Evolutionary conservation across 495 filamentous ascomycete species (phyloP), one percentile per base, ranked within the genome.

Genomic region (Hapsidospora chrysogenum): DNA sequence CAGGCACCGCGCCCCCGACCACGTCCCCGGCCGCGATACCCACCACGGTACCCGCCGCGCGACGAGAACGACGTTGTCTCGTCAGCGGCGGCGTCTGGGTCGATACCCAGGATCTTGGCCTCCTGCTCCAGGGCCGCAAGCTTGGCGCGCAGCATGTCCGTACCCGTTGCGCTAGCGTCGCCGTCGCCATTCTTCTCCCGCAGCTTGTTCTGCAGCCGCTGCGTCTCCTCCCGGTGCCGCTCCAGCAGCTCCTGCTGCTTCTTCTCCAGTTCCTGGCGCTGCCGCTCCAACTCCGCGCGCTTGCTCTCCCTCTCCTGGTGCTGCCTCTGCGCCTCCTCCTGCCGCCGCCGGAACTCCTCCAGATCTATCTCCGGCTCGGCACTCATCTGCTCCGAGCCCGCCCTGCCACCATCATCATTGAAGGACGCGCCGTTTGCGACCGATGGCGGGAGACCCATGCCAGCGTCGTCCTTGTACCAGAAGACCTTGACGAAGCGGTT

Each of bases 401-500:
- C 23, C 9, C 43, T 39, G 4, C 40, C 35, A 9, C 38, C 43
- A 35, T 44, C 26, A 1, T 36, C 37, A 31, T 41, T 31, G 41
- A 51, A 23, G 35, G 39, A 39, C 6, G 35, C 33, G 18, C 41
- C 42, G 25, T 47, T 45, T 16, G 7, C 9, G 11, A 21, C n/a
- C 19, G 29, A 8, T 13, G 29, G 19, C 3, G 29, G 13, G 2
- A 21, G 4, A 8, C n/a, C 7, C 38, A 44, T 43, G 10, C 35
- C 23, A 3, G 47, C 31, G 3, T 43, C 50, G 2, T 75, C 72
- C 43, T 80, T 87, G 52, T 81, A 70, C 89, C 89, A 97, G 47
- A 85, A 97, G 4, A 97, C 85, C 51, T 94, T 97, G 29, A 97
- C 89, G 46, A 97, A 97, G 14, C 89, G 69, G 43, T 97, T 97